Conservation (phyloP, 164 flowering plant species). For the Tinospora cordifolia region DNA sequence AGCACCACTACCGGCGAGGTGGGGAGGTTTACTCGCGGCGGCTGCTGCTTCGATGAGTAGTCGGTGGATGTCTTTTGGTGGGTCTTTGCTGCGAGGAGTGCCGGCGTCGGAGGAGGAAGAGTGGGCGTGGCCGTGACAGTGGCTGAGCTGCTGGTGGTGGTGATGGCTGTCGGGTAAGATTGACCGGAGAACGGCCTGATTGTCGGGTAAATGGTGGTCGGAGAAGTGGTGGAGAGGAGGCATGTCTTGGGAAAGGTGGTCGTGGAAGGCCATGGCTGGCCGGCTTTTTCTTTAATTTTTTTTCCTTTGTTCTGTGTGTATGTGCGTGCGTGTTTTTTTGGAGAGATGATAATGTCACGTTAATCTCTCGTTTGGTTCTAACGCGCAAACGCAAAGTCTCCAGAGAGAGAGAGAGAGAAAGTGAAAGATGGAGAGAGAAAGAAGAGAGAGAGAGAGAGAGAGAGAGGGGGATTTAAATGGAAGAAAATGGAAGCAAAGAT, state of each 20-base stretch:
- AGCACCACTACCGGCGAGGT: slow-evolving; percentile 6
- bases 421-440: not conserved
- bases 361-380: not conserved
- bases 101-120: not conserved
- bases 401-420: not conserved
- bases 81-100: not conserved
- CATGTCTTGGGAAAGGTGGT: not conserved
- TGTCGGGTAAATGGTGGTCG: no score
- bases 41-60: not conserved
- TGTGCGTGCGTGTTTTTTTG: no score
- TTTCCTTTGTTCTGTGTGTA: not conserved
- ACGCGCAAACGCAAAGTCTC: not conserved
- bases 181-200: no score
- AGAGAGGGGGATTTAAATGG: not conserved
- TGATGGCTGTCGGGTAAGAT: no score
- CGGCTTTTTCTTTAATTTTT: not conserved
- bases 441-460: not conserved
- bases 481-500: not conserved
- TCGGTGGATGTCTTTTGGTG: not conserved
- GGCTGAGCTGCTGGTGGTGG: no score
- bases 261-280: not conserved
- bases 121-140: no score
- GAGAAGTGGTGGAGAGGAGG: not conserved
- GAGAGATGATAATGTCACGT: no score
- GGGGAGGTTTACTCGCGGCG: slow-evolving; percentile 10